phyloP scores from a whole-genome alignment of 805 yeast species.

The Sugiyamaella americana region DNA sequence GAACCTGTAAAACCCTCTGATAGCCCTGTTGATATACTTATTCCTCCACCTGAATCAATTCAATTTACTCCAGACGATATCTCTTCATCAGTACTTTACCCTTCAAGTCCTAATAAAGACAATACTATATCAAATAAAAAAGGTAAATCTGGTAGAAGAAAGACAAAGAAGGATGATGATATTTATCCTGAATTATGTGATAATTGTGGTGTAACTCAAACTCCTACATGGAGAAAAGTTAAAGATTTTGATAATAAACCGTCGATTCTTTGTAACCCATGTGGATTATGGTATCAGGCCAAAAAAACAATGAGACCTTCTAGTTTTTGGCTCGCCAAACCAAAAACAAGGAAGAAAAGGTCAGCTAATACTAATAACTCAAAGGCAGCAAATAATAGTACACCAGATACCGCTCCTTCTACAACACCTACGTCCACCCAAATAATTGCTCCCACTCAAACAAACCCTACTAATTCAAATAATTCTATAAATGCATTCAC shows the following conservation, averaged over 20 bases:
- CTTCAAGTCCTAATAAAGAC: too few species aligned
- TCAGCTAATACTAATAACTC: too few species aligned
- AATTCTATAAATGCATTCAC: neutral
- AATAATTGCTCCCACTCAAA: neutral
- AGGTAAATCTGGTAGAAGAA: too few species aligned
- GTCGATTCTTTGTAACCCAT: conserved; percentile 24
- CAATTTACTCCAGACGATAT: too few species aligned
- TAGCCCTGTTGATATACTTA: too few species aligned
- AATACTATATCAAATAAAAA: too few species aligned
- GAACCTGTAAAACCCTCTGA: too few species aligned
- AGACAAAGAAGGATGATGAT: conserved; percentile 10
- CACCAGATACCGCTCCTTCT: neutral
- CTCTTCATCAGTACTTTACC: too few species aligned
- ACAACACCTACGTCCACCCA: neutral
- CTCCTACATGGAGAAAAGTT: conserved; percentile 28
- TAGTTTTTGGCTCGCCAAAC: conserved; percentile 18
- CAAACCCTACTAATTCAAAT: neutral
- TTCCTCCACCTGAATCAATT: too few species aligned
- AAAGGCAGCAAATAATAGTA: too few species aligned
- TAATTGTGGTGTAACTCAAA: conserved; percentile 29
- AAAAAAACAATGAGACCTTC: conserved; percentile 23
- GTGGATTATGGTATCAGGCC: conserved; percentile 23
- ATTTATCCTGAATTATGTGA: conserved; percentile 25
- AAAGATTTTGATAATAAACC: conserved; percentile 14
- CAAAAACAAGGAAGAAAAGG: conserved; percentile 2